Conservation (phyloP, 202 grass and related monocot genomes). For the Zoysia matrella region DNA sequence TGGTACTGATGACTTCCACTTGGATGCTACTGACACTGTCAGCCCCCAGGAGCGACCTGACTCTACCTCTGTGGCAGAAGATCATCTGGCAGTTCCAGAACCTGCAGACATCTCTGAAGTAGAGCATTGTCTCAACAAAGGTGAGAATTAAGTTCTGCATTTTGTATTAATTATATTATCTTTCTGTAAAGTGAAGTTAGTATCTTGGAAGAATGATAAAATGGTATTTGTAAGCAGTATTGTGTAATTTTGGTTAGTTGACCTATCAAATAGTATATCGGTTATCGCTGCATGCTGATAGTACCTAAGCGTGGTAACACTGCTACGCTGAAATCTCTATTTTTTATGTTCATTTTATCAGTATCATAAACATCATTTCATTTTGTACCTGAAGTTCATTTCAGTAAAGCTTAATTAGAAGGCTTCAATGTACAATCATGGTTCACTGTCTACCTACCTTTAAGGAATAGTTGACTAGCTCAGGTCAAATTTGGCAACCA, state of each 20-base stretch:
- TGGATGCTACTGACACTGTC: constrained; percentile 13
- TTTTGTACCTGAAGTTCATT: constrained; percentile 9
- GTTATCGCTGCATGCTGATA: constrained; percentile 27
- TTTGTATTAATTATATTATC: constrained; percentile 5
- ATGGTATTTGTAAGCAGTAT: not conserved
- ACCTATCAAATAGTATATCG: constrained; percentile 6
- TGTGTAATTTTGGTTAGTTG: constrained; percentile 1
- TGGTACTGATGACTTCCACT: constrained; percentile 17
- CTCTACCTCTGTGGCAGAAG: constrained; percentile 24
- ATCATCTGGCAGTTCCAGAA: constrained; percentile 31
- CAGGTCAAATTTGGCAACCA: not conserved
- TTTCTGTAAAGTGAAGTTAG: not conserved
- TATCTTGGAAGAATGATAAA: not conserved
- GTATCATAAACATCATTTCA: not conserved
- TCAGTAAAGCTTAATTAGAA: not conserved
- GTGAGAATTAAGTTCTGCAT: constrained; percentile 44
- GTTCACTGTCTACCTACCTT: not conserved
- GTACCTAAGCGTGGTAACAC: not conserved
- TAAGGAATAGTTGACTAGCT: not conserved
- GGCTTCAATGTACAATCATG: not conserved
- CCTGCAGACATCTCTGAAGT: constrained; percentile 17
- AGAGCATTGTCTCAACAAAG: constrained; percentile 31
- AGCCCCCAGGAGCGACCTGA: constrained; percentile 37
- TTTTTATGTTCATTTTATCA: not conserved
- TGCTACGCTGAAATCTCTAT: constrained; percentile 13